Percentiles rank a stretch among this genome's conserved stretches.
phyloP scores from a whole-genome alignment of 352 stramenopile species.

The Globisporangium nunn region DNA sequence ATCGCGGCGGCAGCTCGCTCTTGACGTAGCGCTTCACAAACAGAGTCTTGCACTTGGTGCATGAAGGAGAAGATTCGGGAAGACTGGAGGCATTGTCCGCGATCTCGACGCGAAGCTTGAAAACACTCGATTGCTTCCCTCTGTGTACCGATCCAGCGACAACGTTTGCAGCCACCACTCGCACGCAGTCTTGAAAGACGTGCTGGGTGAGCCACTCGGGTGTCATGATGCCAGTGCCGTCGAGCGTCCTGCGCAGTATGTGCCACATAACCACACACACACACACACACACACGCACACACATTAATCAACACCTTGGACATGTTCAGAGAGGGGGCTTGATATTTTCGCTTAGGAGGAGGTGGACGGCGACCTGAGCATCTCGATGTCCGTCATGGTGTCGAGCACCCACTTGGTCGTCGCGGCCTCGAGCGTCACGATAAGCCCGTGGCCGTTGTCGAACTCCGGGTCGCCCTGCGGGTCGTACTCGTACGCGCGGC shows the following conservation, averaged over 20 bases:
- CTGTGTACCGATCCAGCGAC: slow-evolving; percentile 25
- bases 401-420: slow-evolving; percentile 29
- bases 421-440: slow-evolving; percentile 36
- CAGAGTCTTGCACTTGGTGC: slow-evolving; percentile 11
- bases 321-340: neutral
- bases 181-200: slow-evolving; percentile 12
- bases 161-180: slow-evolving; percentile 15
- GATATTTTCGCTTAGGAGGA: slow-evolving; percentile 3
- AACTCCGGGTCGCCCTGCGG: slow-evolving; percentile 38
- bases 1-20: slow-evolving; percentile 38
- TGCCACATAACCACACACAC: neutral
- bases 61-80: no score
- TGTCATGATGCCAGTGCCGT: slow-evolving; percentile 29
- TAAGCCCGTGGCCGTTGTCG: slow-evolving; percentile 54
- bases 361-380: slow-evolving; percentile 41
- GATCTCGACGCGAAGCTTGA: slow-evolving; percentile 27
- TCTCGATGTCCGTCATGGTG: slow-evolving; percentile 36
- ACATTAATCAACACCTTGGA: neutral
- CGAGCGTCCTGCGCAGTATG: slow-evolving; percentile 26
- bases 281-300: slow-evolving; percentile 8
- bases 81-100: neutral
- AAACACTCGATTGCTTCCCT: slow-evolving; percentile 54
- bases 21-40: slow-evolving; percentile 66
- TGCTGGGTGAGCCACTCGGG: slow-evolving; percentile 35
- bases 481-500: slow-evolving; percentile 57